phyloP scores from a whole-genome alignment of 163 green algal species.

The Botryococcus braunii region DNA sequence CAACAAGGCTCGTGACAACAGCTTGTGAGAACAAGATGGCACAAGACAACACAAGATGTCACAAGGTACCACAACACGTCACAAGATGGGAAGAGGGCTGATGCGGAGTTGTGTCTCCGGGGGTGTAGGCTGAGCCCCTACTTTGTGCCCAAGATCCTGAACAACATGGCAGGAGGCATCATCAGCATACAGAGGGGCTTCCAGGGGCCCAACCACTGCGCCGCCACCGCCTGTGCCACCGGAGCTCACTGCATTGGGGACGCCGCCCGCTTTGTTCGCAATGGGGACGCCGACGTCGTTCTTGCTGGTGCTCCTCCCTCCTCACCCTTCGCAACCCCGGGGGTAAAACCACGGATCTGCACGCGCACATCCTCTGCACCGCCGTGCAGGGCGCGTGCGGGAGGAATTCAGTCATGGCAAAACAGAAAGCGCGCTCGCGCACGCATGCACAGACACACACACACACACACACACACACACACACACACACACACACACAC shows the following conservation, averaged over 20 bases:
- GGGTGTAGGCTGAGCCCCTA: slow-evolving; percentile 63
- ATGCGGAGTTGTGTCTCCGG: background rate
- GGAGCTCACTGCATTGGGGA: slow-evolving; percentile 83
- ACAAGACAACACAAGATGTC: no score
- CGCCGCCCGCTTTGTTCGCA: slow-evolving; percentile 49
- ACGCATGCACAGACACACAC: no score
- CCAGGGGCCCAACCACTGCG: slow-evolving; percentile 72
- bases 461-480: no score
- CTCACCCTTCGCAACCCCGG: background rate
- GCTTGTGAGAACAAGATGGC: no score
- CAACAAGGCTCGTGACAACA: no score
- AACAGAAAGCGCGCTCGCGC: background rate
- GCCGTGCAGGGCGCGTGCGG: background rate
- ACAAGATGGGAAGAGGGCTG: no score
- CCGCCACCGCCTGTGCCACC: slow-evolving; percentile 78
- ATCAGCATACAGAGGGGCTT: slow-evolving; percentile 70
- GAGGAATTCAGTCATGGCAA: background rate
- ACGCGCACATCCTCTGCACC: background rate
- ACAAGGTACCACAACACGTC: no score
- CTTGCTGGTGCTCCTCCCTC: slow-evolving; percentile 56
- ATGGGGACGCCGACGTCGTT: slow-evolving; percentile 81
- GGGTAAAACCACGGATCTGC: background rate
- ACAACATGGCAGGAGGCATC: slow-evolving; percentile 84
- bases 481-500: no score
- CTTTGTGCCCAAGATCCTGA: slow-evolving; percentile 85